Evolutionary conservation across 495 filamentous ascomycete species (phyloP).

Genomic region (Diplogelasinospora grovesii): DNA sequence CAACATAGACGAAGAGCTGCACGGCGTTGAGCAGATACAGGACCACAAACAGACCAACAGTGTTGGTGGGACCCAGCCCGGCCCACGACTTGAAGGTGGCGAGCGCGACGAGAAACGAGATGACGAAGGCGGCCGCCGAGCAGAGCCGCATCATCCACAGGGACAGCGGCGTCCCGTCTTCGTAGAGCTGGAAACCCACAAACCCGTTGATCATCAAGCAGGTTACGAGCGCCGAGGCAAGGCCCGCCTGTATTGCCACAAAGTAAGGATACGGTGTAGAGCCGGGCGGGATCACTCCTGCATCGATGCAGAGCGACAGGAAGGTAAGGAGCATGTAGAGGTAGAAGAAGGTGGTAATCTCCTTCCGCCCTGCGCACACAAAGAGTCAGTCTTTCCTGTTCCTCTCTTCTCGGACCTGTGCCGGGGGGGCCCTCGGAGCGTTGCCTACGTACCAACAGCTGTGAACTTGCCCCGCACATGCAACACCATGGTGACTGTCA

Average conservation of each 20-base stretch:
- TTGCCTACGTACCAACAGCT: conserved; percentile 81
- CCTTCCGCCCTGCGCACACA: conserved; percentile 71
- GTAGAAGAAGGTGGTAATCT: conserved; percentile 97
- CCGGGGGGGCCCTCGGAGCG: too few relatives aligned
- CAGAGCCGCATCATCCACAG: conserved; percentile 84
- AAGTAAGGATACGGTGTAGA: conserved; percentile 84
- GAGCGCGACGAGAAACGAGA: conserved; percentile 80
- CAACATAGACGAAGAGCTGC: conserved; percentile 76
- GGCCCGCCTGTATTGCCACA: conserved; percentile 78
- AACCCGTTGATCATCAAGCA: conserved; percentile 96
- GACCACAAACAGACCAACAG: conserved; percentile 83
- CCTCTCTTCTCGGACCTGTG: not conserved
- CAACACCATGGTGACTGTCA: conserved; percentile 95
- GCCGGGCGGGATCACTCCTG: conserved; percentile 82
- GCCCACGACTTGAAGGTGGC: conserved; percentile 92
- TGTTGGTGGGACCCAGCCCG: conserved; percentile 76
- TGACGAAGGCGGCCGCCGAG: conserved; percentile 73
- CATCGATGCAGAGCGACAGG: conserved; percentile 83
- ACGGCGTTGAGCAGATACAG: conserved; percentile 88
- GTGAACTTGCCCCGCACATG: conserved; percentile 98
- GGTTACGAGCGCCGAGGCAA: conserved; percentile 81
- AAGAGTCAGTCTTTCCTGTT: conserved; percentile 10
- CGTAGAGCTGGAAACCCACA: conserved; percentile 97
- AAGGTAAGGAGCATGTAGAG: conserved; percentile 87
- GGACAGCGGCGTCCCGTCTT: conserved; percentile 93